Conservation (phyloP, 1,139 yeast species). For the Taphrina confusa region DNA sequence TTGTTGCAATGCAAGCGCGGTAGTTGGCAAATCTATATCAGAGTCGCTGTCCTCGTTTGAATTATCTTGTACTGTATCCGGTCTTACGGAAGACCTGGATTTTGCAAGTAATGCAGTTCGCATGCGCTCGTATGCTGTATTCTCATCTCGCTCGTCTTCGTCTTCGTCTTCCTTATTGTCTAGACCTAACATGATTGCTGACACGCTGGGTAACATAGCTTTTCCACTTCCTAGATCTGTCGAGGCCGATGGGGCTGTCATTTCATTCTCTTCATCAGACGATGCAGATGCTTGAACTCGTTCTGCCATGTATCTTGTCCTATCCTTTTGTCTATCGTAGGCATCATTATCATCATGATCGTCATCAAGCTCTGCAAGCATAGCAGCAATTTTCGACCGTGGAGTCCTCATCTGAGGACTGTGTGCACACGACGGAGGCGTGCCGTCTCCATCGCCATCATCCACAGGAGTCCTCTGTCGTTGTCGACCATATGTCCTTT, state of each 20-base stretch:
- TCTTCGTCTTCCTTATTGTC: constrained; percentile 15
- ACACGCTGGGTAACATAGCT: too few species aligned
- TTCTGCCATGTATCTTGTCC: too few species aligned
- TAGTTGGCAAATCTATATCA: constrained; percentile 8
- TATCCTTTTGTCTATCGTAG: too few species aligned
- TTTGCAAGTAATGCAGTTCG: neutral
- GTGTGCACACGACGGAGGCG: constrained; percentile 18
- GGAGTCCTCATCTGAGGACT: neutral
- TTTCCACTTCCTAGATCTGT: too few species aligned
- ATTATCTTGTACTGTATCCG: too few species aligned
- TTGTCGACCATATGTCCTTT: constrained; percentile 9
- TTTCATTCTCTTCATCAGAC: too few species aligned
- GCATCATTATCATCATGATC: constrained; percentile 8
- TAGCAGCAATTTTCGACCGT: constrained; percentile 5
- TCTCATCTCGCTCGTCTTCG: neutral
- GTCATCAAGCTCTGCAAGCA: constrained; percentile 13
- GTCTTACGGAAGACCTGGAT: too few species aligned
- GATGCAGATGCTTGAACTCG: too few species aligned
- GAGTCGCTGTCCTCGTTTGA: constrained; percentile 6
- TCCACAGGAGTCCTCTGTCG: neutral
- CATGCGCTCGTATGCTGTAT: constrained; percentile 4
- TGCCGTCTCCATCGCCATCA: neutral
- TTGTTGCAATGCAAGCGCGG: neutral
- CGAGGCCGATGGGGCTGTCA: too few species aligned
- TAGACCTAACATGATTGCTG: constrained; percentile 20